Percentiles rank a stretch among this genome's conserved stretches.
These are phyloP conservation scores for Fusarium cicatricum DNA, from an alignment of 2,329 filamentous ascomycete species.

Conservation along the genomic window DNA sequence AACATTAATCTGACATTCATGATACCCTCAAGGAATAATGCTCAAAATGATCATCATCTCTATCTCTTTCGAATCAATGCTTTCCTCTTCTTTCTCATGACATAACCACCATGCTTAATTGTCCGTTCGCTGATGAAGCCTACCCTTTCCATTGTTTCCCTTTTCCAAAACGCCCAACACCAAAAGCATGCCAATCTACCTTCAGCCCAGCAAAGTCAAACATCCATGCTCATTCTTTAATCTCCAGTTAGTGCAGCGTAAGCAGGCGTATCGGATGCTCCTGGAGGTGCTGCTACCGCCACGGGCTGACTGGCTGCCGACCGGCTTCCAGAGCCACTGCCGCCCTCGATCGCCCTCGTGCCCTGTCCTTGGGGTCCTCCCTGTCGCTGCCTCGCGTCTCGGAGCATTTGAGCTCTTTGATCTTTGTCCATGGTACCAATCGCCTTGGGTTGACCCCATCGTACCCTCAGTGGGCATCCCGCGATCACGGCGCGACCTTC, in stretches of 20 bases:
- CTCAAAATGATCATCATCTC: conserved; percentile 30
- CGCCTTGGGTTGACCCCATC: conserved; percentile 93
- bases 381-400: conserved; percentile 67
- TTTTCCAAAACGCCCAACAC: conserved; percentile 39
- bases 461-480: conserved; percentile 87
- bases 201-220: conserved; percentile 28
- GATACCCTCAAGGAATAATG: conserved; percentile 45
- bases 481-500: conserved; percentile 90
- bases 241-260: conserved; percentile 89
- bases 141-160: conserved; percentile 11
- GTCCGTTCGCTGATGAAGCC: conserved; percentile 33
- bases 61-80: conserved; percentile 17
- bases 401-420: conserved; percentile 80
- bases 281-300: conserved; percentile 79
- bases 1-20: conserved; percentile 44
- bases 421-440: conserved; percentile 92
- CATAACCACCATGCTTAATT: conserved; percentile 17
- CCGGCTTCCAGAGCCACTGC: conserved; percentile 36
- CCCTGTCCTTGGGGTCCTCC: conserved; percentile 26
- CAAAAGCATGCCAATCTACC: conserved; percentile 34
- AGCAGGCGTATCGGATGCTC: conserved; percentile 73
- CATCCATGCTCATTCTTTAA: conserved; percentile 53
- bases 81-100: conserved; percentile 20
- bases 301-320: conserved; percentile 28
- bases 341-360: conserved; percentile 44